Evolutionary conservation across 345 rosid genomes (phyloP), one percentile per base, ranked within the genome.

Genomic region (Eucalyptus shirleyi): DNA sequence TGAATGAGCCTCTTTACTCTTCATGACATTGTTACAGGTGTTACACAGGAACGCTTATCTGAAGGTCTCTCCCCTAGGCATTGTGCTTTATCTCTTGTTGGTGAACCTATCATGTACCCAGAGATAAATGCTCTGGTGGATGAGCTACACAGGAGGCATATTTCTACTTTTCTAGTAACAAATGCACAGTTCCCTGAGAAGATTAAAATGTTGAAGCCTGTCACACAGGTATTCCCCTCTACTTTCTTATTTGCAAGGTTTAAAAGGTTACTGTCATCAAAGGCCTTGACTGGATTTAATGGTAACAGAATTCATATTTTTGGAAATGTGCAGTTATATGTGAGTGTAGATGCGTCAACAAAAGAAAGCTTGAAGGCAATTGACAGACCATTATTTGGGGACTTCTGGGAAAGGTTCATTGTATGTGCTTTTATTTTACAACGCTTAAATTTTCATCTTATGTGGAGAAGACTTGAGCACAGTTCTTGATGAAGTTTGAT

Each of bases 181-280:
- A 98, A 98, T 98, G 99, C 98, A 37, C 99, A 98, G 91, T 98
- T 97, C 90, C 99, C 99, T 19, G 99, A 97, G 65, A 98, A 95
- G 94, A 96, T 98, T 87, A 92, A 94, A 94, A 90, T 85, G 92
- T 92, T 98, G 93, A 97, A 93, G 90, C 97, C 99, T 86, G 81
- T 98, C 88, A 96, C 99, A 26, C 98, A 97, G 99, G 99, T 98
- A 26, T 92, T 24, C 56, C 49, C 69, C 32, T 85, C 37, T 60
- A 62, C 42, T 26, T 60, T 69, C 37, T 56, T 40, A 60, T 59
- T 60, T 32, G 53, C 11, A 4, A 11, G 34, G 55, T 65, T 87
- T 62, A 55, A 87, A 67, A 60, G 14, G 17, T 69, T 86, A 7
- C 62, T 50, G 65, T 34, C 30, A n/a, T 82, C 30, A 44, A 56